These are phyloP conservation scores for Pleurotus sapidus DNA, from an alignment of 768 basidiomycete genomes.

Conservation along the genomic window DNA sequence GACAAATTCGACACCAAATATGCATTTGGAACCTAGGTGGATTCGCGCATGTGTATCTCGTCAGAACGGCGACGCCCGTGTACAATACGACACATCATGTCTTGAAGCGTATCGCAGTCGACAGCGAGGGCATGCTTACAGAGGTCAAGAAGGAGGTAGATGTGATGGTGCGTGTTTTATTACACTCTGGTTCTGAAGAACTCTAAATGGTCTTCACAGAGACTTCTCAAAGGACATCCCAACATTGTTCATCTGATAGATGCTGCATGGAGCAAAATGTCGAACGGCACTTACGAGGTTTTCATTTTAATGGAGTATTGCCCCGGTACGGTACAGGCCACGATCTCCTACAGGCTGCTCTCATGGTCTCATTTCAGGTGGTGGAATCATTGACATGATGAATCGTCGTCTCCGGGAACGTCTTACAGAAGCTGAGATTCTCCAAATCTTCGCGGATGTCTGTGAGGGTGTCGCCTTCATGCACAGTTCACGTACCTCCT, in stretches of 20 bases:
- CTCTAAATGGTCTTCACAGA: slow-evolving; percentile 42
- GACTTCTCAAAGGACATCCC: slow-evolving; percentile 87
- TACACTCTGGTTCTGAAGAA: slow-evolving; percentile 5
- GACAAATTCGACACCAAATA: slow-evolving; percentile 8
- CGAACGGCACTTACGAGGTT: slow-evolving; percentile 87
- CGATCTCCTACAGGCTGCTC: slow-evolving; percentile 12
- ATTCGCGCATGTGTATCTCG: slow-evolving; percentile 97
- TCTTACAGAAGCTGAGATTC: slow-evolving; percentile 91
- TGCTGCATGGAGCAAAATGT: slow-evolving; percentile 84
- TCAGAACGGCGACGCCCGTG: slow-evolving; percentile 80
- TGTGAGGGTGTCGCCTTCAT: slow-evolving; percentile 96
- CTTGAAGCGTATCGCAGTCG: slow-evolving; percentile 92
- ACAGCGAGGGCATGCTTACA: slow-evolving; percentile 83
- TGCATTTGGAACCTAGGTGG: slow-evolving; percentile 60
- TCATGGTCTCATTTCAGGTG: slow-evolving; percentile 48
- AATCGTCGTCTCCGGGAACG: slow-evolving; percentile 94
- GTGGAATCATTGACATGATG: slow-evolving; percentile 99
- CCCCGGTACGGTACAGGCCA: slow-evolving; percentile 53
- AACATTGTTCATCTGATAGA: slow-evolving; percentile 97
- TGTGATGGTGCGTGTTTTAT: slow-evolving; percentile 75
- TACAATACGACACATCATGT: slow-evolving; percentile 94
- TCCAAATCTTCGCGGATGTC: slow-evolving; percentile 97
- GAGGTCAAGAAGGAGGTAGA: slow-evolving; percentile 98
- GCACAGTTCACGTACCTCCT: slow-evolving; percentile 89
- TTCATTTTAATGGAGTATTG: slow-evolving; percentile 99